Conservation (phyloP, 2,329 filamentous ascomycete genomes). For the Monilinia aucupariae region DNA sequence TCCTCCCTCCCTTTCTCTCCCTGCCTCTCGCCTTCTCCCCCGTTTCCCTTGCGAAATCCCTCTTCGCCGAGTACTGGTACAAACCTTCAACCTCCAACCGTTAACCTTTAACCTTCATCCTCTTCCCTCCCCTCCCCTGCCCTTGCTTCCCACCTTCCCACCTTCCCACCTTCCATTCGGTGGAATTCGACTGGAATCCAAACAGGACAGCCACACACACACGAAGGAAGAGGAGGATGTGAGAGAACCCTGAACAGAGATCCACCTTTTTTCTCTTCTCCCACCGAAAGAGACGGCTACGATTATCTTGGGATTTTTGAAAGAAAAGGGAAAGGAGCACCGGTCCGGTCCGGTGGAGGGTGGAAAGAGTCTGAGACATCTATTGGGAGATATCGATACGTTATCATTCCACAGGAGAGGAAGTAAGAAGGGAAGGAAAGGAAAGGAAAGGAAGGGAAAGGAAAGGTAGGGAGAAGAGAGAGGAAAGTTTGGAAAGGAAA, state of each 20-base stretch:
- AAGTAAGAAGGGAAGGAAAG: neutral
- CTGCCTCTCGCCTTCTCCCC: no score
- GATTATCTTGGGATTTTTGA: neutral
- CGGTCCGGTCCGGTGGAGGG: no score
- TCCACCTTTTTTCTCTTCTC: slow-evolving; percentile 3
- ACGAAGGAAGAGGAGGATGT: neutral
- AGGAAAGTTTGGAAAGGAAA: neutral
- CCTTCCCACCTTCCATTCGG: neutral
- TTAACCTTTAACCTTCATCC: no score
- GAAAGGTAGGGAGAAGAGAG: neutral
- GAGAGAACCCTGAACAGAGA: neutral
- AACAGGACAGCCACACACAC: neutral
- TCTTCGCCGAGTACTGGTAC: no score
- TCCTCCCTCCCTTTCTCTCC: no score
- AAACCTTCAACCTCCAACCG: no score
- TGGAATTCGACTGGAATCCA: neutral
- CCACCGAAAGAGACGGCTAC: slow-evolving; percentile 8
- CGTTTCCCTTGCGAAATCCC: no score
- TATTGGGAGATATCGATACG: slow-evolving; percentile 1
- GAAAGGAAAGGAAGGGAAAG: neutral
- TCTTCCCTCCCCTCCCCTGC: no score
- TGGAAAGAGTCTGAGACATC: neutral
- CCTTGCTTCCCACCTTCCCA: neutral
- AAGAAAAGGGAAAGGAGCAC: neutral
- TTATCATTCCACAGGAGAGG: neutral